These are phyloP conservation scores for Abortiporus biennis DNA, from an alignment of 1,284 basidiomycete genomes.

Conservation along the genomic window DNA sequence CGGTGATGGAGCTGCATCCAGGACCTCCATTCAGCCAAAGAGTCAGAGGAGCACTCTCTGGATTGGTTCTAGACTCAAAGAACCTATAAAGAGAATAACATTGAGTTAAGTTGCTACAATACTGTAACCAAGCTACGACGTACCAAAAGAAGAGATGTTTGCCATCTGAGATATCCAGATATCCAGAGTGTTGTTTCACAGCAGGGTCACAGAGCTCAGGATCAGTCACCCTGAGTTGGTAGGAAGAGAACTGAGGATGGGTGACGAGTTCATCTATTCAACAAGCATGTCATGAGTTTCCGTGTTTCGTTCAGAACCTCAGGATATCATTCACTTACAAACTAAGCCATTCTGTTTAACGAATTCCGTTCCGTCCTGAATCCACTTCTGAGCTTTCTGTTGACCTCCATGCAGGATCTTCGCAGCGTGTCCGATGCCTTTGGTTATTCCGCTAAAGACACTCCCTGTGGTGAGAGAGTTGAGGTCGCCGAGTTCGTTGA, in stretches of 20 bases:
- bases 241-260: conserved; percentile 62
- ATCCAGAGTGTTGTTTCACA: conserved; percentile 86
- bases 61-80: conserved; percentile 76
- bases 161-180: conserved; percentile 81
- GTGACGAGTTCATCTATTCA: conserved; percentile 66
- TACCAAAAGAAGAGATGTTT: conserved; percentile 89
- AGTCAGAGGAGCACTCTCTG: conserved; percentile 73
- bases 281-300: background rate
- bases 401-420: conserved; percentile 31
- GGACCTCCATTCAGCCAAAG: conserved; percentile 90
- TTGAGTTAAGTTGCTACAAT: background rate
- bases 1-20: conserved; percentile 70
- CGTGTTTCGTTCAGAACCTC: too few relatives aligned
- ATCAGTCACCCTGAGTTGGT: conserved; percentile 68
- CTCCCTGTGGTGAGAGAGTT: conserved; percentile 6
- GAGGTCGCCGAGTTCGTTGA: conserved; percentile 17
- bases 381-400: conserved; percentile 45
- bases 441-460: conserved; percentile 20
- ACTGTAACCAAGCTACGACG: conserved; percentile 18
- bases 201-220: conserved; percentile 77
- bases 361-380: conserved; percentile 54
- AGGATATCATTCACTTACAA: conserved; percentile 43
- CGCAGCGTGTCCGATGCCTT: conserved; percentile 27
- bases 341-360: conserved; percentile 57
- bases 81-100: conserved; percentile 44